Percentiles rank a stretch among this genome's conserved stretches.
Conservation (phyloP, 2,329 filamentous ascomycete species). For the Sordariomycetes sp. region DNA sequence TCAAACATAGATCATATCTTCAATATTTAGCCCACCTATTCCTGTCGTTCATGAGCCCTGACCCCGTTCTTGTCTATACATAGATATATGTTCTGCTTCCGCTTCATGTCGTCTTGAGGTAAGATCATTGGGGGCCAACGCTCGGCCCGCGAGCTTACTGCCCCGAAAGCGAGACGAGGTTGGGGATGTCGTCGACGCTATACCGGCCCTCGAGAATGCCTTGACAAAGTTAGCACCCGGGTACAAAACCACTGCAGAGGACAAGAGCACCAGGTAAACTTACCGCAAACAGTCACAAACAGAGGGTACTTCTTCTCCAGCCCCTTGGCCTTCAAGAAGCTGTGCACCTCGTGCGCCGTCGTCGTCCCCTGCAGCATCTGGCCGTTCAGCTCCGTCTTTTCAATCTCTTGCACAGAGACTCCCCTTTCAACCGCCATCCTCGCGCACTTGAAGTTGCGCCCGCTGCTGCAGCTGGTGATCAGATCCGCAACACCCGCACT, state of each 20-base stretch:
- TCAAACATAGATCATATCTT: too few relatives aligned
- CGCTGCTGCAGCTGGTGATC: conserved; percentile 85
- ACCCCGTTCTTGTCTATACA: too few relatives aligned
- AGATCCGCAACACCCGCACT: conserved; percentile 90
- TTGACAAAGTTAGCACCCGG: background rate
- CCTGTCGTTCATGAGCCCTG: too few relatives aligned
- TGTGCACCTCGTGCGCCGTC: conserved; percentile 84
- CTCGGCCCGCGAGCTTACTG: background rate
- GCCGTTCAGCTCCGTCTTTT: conserved; percentile 81
- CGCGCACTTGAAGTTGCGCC: conserved; percentile 88
- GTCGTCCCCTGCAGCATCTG: conserved; percentile 93
- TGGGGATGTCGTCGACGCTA: conserved; percentile 69
- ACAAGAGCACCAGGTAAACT: background rate
- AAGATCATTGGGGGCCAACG: background rate
- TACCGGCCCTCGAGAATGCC: conserved; percentile 62
- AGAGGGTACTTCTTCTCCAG: conserved; percentile 78
- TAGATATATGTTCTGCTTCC: background rate
- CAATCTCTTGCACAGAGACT: conserved; percentile 73
- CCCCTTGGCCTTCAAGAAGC: conserved; percentile 67
- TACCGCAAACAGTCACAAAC: conserved; percentile 71
- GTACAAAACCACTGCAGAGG: background rate
- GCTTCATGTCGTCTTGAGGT: background rate
- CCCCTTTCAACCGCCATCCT: conserved; percentile 74
- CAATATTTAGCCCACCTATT: too few relatives aligned
- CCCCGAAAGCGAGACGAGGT: conserved; percentile 42